Conservation (phyloP, 2,329 filamentous ascomycete species). For the Cadophora gregata region DNA sequence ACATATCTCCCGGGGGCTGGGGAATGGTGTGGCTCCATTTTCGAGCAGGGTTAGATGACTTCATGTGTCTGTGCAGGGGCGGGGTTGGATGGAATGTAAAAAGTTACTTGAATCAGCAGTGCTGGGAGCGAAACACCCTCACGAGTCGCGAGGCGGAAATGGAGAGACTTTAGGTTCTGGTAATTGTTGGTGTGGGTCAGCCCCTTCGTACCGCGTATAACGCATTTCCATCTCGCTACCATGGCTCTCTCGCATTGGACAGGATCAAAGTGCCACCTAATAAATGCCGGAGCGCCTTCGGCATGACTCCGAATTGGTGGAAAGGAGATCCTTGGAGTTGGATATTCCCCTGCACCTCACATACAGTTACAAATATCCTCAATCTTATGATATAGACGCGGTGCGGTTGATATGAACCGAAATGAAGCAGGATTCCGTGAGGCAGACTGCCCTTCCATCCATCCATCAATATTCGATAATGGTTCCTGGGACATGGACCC, state of each 20-base stretch:
- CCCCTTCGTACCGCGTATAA: not conserved
- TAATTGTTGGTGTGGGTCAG: not conserved
- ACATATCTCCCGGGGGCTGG: not conserved
- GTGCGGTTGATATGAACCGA: slow-evolving; percentile 1
- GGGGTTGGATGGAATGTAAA: not conserved
- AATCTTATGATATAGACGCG: slow-evolving; percentile 7
- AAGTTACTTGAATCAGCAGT: slow-evolving; percentile 1
- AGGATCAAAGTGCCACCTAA: slow-evolving; percentile 1
- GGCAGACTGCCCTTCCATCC: slow-evolving; percentile 3
- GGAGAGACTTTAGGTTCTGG: not conserved
- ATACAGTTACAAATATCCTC: not conserved
- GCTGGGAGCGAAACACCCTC: not conserved
- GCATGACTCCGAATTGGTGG: slow-evolving; percentile 10
- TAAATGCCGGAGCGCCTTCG: slow-evolving; percentile 14
- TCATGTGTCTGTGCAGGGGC: slow-evolving; percentile 9
- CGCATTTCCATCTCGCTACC: not conserved
- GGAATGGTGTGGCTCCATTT: not conserved
- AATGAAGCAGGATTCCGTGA: not conserved
- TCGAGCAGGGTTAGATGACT: not conserved
- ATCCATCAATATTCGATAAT: not conserved
- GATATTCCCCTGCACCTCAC: not conserved
- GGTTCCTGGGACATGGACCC: not conserved
- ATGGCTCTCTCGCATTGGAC: not conserved
- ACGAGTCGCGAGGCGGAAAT: not conserved
- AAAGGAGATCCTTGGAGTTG: not conserved